These are phyloP conservation scores for Eucalyptus marginata DNA, from an alignment of 345 rosid genomes.

Conservation along the genomic window DNA sequence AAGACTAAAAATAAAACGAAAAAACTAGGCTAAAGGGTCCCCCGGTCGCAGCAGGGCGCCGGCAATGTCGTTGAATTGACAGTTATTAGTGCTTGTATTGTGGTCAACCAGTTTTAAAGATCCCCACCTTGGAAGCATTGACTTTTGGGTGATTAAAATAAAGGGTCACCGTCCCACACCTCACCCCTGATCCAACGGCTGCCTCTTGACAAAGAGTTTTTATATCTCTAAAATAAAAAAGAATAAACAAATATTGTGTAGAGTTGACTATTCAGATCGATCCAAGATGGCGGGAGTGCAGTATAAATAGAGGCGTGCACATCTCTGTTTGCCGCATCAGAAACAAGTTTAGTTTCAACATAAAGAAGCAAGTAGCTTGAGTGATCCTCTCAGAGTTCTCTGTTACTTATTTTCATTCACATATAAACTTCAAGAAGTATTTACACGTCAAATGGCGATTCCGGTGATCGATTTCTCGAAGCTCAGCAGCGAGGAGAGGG, in stretches of 20 bases:
- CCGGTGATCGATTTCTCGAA: constrained; percentile 88
- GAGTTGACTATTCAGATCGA: not conserved
- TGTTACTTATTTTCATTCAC: not conserved
- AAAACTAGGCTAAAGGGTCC: not conserved
- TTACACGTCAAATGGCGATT: constrained; percentile 41
- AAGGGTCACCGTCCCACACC: constrained; percentile 16
- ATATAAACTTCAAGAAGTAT: not conserved
- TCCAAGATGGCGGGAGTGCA: not conserved
- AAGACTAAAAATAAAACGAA: not conserved
- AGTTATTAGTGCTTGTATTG: not conserved
- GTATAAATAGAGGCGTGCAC: not conserved
- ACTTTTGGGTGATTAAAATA: not conserved
- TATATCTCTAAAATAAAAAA: not conserved
- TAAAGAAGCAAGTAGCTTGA: not conserved
- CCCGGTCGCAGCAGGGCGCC: not conserved
- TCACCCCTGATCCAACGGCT: not conserved
- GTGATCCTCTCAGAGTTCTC: not conserved
- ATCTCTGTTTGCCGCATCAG: not conserved
- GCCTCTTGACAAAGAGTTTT: not conserved
- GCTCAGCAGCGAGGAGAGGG: constrained; percentile 56
- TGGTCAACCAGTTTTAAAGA: not conserved
- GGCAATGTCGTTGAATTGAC: not conserved
- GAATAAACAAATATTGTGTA: not conserved
- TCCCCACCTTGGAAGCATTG: constrained; percentile 5
- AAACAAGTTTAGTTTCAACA: not conserved